Evolutionary conservation across 1,284 basidiomycete species (phyloP).

Genomic region (Pascua sp.): DNA sequence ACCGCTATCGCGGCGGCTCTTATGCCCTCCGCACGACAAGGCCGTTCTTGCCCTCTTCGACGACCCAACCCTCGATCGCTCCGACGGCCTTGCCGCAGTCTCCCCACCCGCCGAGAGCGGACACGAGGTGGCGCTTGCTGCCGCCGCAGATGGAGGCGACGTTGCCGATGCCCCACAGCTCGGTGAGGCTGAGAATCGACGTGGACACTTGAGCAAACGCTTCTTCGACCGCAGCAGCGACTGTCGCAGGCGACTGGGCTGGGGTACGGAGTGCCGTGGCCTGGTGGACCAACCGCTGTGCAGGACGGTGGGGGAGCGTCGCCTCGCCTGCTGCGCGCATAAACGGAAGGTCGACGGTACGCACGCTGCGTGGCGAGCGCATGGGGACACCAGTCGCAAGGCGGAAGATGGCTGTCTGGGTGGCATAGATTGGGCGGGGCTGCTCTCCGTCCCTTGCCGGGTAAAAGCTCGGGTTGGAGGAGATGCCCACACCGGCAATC

Average conservation of each 20-base stretch:
- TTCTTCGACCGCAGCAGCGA: slow-evolving; percentile 56
- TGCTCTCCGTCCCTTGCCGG: slow-evolving; percentile 29
- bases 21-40: slow-evolving; percentile 3
- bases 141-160: slow-evolving; percentile 65
- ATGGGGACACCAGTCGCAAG: slow-evolving; percentile 40
- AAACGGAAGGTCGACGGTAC: slow-evolving; percentile 45
- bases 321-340: slow-evolving; percentile 38
- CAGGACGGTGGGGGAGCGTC: slow-evolving; percentile 48
- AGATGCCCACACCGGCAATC: slow-evolving; percentile 45
- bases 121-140: slow-evolving; percentile 40
- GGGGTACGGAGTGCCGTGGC: slow-evolving; percentile 22
- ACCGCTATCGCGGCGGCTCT: not conserved
- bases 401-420: slow-evolving; percentile 67
- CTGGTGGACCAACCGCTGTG: slow-evolving; percentile 56
- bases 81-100: slow-evolving; percentile 22
- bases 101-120: slow-evolving; percentile 45
- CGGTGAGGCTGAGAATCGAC: slow-evolving; percentile 54
- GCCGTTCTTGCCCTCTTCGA: slow-evolving; percentile 4
- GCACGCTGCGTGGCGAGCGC: slow-evolving; percentile 47
- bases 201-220: slow-evolving; percentile 57
- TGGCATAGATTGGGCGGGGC: slow-evolving; percentile 56
- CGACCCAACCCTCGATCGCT: not conserved
- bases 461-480: slow-evolving; percentile 47
- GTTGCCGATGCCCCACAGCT: slow-evolving; percentile 66
- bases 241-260: slow-evolving; percentile 53